Evolutionary conservation across 163 green algal genomes (phyloP).

Genomic region (Chloromonas sp.): DNA sequence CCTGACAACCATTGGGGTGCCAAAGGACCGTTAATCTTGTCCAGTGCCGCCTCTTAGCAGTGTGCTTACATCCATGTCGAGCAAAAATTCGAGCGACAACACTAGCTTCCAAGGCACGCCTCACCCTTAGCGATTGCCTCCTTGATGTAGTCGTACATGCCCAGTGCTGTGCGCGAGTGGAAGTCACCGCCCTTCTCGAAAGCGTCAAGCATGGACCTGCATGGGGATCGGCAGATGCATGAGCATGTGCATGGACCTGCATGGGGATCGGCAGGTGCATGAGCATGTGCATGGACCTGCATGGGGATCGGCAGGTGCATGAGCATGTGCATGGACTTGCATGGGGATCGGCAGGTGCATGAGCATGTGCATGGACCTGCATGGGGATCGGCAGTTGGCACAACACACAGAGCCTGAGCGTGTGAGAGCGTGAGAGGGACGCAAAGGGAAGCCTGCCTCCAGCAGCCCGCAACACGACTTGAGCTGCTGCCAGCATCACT

Average conservation of each 20-base stretch:
- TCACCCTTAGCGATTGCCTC: no score
- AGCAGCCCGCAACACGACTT: no score
- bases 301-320: neutral
- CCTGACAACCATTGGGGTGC: no score
- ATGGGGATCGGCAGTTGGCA: neutral
- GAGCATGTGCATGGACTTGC: conserved; percentile 45
- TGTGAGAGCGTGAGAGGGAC: neutral
- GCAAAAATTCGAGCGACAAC: no score
- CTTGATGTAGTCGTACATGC: conserved; percentile 94
- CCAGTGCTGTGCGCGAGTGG: conserved; percentile 88
- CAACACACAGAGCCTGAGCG: no score
- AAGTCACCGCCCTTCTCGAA: conserved; percentile 94
- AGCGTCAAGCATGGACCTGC: conserved; percentile 66
- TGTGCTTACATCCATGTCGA: no score
- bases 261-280: neutral
- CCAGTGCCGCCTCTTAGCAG: no score
- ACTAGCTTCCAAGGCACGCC: no score
- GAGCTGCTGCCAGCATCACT: no score
- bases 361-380: no score
- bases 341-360: neutral
- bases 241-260: conserved; percentile 45
- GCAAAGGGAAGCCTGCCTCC: neutral
- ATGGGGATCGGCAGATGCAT: neutral
- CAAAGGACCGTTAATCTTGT: no score
- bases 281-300: conserved; percentile 45